Evolutionary conservation across 1,139 yeast genomes (phyloP).

Genomic region (Candida sanyaensis): DNA sequence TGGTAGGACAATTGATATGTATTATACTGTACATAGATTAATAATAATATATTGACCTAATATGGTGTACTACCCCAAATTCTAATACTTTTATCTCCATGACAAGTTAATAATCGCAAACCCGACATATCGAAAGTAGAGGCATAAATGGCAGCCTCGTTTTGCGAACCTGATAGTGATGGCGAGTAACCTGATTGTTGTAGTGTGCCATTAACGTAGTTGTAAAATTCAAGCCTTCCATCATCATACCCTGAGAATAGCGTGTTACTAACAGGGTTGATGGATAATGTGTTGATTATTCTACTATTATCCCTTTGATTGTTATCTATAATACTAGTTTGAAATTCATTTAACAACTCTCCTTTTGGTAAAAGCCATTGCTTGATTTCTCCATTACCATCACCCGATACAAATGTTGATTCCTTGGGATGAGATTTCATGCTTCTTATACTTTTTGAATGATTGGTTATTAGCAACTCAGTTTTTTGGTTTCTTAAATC

Average conservation of each 20-base stretch:
- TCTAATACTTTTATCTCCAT: slow-evolving; percentile 86
- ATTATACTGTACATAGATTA: neutral
- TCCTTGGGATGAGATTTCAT: slow-evolving; percentile 71
- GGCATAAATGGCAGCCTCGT: slow-evolving; percentile 67
- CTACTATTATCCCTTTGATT: slow-evolving; percentile 14
- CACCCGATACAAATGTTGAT: slow-evolving; percentile 72
- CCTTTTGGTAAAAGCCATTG: slow-evolving; percentile 88
- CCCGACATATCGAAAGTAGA: slow-evolving; percentile 83
- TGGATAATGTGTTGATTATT: slow-evolving; percentile 68
- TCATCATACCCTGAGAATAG: slow-evolving; percentile 84
- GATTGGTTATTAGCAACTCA: slow-evolving; percentile 72
- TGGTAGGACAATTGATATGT: slow-evolving; percentile 51
- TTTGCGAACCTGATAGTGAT: slow-evolving; percentile 64
- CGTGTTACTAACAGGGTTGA: slow-evolving; percentile 63
- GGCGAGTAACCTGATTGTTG: slow-evolving; percentile 56
- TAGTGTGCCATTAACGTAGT: slow-evolving; percentile 70
- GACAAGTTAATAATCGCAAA: slow-evolving; percentile 78
- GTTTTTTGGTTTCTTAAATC: slow-evolving; percentile 53
- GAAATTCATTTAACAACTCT: slow-evolving; percentile 52
- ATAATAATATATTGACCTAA: neutral
- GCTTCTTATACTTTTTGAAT: slow-evolving; percentile 77
- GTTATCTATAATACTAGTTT: slow-evolving; percentile 8
- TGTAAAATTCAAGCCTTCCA: slow-evolving; percentile 77
- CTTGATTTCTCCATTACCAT: slow-evolving; percentile 75
- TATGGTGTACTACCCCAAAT: slow-evolving; percentile 63